Evolutionary conservation across 1,284 basidiomycete species (phyloP).

Genomic region (Pisolithus thermaeus): DNA sequence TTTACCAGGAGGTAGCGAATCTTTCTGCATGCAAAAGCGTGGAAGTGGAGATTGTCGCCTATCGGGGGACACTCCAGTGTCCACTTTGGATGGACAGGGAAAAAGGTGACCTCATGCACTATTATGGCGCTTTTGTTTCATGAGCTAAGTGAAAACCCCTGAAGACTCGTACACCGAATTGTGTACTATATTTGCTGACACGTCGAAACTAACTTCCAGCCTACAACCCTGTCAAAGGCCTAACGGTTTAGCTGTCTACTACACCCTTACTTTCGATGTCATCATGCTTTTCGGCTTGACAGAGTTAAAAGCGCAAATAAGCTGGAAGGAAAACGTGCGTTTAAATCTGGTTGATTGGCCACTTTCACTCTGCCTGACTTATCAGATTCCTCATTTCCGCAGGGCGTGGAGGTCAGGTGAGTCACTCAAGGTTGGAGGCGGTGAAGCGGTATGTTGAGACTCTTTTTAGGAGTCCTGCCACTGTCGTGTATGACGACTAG

Average conservation of each 20-base stretch:
- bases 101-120: constrained; percentile 9
- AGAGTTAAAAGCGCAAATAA: constrained; percentile 40
- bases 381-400: neutral
- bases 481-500: too few relatives aligned
- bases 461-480: too few relatives aligned
- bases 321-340: constrained; percentile 35
- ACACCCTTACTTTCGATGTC: constrained; percentile 30
- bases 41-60: constrained; percentile 17
- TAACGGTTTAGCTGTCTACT: constrained; percentile 21
- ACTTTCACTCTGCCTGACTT: neutral
- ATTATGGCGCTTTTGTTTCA: too few relatives aligned
- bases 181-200: constrained; percentile 32
- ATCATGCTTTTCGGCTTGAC: constrained; percentile 38
- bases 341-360: neutral
- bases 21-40: constrained; percentile 15
- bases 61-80: constrained; percentile 14
- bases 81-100: constrained; percentile 19
- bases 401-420: too few relatives aligned
- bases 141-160: too few relatives aligned
- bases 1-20: constrained; percentile 18
- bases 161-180: constrained; percentile 30
- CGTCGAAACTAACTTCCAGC: constrained; percentile 23
- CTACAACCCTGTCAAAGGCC: constrained; percentile 15
- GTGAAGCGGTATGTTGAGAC: too few relatives aligned
- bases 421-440: too few relatives aligned